These are phyloP conservation scores for Dionaea muscipula DNA, from an alignment of 179 eudicot species.

Conservation along the genomic window DNA sequence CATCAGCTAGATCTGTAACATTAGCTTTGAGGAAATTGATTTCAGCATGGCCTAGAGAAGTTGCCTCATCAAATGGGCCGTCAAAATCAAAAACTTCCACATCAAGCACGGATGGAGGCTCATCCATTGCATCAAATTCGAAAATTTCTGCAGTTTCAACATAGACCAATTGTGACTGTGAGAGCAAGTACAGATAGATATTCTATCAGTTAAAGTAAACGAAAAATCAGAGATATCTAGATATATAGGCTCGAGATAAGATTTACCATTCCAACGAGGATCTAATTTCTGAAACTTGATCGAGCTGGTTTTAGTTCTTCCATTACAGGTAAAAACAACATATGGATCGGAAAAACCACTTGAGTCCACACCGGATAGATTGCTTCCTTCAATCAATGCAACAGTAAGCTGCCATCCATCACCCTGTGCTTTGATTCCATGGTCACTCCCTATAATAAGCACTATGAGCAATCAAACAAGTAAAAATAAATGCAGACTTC, in stretches of 20 bases:
- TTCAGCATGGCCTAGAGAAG: conserved; percentile 76
- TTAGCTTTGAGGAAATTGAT: conserved; percentile 70
- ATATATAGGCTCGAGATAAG: not conserved
- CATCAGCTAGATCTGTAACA: conserved; percentile 67
- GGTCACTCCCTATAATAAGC: conserved; percentile 50
- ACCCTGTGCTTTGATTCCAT: conserved; percentile 75
- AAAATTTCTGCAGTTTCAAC: conserved; percentile 59
- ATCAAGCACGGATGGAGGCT: conserved; percentile 82
- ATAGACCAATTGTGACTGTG: not conserved
- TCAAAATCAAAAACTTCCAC: conserved; percentile 92
- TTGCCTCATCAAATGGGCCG: conserved; percentile 88
- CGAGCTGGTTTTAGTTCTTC: conserved; percentile 79
- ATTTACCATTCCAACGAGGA: conserved; percentile 81
- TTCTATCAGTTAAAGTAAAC: conserved; percentile 1
- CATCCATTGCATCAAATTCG: conserved; percentile 96
- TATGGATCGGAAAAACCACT: conserved; percentile 59
- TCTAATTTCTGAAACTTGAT: conserved; percentile 76
- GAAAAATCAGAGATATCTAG: not conserved
- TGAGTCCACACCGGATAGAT: conserved; percentile 40
- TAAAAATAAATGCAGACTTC: not conserved
- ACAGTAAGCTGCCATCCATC: conserved; percentile 89
- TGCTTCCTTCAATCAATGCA: conserved; percentile 62
- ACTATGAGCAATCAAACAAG: not conserved
- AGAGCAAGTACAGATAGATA: conserved; percentile 5
- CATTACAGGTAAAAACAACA: conserved; percentile 74